Conservation (phyloP, 1,284 basidiomycete genomes). For the Austroboletus olivaceoglutinosus region DNA sequence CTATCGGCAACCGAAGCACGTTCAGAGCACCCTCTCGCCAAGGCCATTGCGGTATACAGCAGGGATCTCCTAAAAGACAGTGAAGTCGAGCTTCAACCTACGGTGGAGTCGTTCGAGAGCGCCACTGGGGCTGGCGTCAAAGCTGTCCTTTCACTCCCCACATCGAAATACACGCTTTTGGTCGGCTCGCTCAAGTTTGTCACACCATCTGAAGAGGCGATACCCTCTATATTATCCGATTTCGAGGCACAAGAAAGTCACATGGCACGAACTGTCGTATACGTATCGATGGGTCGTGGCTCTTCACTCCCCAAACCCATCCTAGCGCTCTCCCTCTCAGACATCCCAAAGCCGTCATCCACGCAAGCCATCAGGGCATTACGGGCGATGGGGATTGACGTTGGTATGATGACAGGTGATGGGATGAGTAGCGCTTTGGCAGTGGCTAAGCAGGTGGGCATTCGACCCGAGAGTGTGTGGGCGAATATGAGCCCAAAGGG, state of each 20-base stretch:
- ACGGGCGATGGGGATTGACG: slow-evolving; percentile 83
- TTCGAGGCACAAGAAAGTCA: slow-evolving; percentile 71
- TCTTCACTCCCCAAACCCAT: slow-evolving; percentile 48
- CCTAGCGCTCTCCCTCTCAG: slow-evolving; percentile 76
- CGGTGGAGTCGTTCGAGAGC: slow-evolving; percentile 76
- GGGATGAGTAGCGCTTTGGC: slow-evolving; percentile 79
- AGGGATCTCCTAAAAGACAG: slow-evolving; percentile 58
- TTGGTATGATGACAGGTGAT: slow-evolving; percentile 92
- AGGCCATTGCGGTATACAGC: slow-evolving; percentile 83
- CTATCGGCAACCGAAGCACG: slow-evolving; percentile 84
- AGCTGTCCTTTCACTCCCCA: slow-evolving; percentile 55
- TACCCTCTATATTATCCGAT: slow-evolving; percentile 52
- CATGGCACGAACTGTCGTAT: slow-evolving; percentile 82
- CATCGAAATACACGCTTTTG: slow-evolving; percentile 54
- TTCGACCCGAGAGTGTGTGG: slow-evolving; percentile 77
- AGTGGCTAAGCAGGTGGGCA: slow-evolving; percentile 85
- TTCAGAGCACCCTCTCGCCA: slow-evolving; percentile 95
- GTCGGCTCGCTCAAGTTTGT: slow-evolving; percentile 78
- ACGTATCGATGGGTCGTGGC: slow-evolving; percentile 59
- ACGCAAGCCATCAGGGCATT: slow-evolving; percentile 77
- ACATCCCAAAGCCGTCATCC: slow-evolving; percentile 82
- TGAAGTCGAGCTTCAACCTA: slow-evolving; percentile 38
- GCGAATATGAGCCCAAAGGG: slow-evolving; percentile 91
- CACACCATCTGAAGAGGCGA: slow-evolving; percentile 46
- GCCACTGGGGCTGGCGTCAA: slow-evolving; percentile 88